Conservation (phyloP, 441 rosid species). For the Arabidopsis hybrid region DNA sequence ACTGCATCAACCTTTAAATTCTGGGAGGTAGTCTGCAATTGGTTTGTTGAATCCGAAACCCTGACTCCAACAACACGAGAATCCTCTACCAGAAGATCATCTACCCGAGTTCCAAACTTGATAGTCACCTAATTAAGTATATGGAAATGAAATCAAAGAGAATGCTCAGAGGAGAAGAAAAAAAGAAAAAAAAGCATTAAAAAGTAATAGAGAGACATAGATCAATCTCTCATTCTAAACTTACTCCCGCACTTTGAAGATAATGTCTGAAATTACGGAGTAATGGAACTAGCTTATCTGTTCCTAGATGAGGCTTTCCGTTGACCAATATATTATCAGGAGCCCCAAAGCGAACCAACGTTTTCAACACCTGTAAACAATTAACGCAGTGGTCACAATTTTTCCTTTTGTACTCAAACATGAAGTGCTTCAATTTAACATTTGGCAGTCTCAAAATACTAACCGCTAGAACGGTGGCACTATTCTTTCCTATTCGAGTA, state of each 20-base stretch:
- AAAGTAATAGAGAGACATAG: background rate
- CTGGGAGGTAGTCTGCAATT: conserved; percentile 46
- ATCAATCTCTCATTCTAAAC: conserved; percentile 44
- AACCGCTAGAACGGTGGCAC: conserved; percentile 84
- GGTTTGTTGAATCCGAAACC: conserved; percentile 63
- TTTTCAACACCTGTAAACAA: conserved; percentile 76
- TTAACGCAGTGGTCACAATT: conserved; percentile 23
- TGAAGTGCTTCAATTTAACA: conserved; percentile 13
- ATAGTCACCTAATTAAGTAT: conserved; percentile 65
- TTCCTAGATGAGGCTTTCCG: conserved; percentile 99
- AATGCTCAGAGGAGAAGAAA: background rate
- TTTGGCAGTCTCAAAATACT: conserved; percentile 44
- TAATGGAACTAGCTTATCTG: conserved; percentile 84
- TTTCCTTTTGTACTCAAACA: conserved; percentile 1
- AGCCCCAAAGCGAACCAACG: conserved; percentile 94
- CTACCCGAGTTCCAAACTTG: conserved; percentile 83
- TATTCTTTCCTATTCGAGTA: conserved; percentile 95
- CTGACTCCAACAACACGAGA: conserved; percentile 73
- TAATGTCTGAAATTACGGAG: conserved; percentile 84
- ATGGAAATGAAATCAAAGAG: conserved; percentile 20
- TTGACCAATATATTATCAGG: conserved; percentile 75
- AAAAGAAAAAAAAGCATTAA: background rate
- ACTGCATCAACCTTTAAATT: conserved; percentile 73
- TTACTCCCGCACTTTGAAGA: conserved; percentile 78
- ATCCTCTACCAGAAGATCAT: conserved; percentile 76